phyloP scores from a whole-genome alignment of 805 yeast genomes.

The Wickerhamiella lipophila region DNA sequence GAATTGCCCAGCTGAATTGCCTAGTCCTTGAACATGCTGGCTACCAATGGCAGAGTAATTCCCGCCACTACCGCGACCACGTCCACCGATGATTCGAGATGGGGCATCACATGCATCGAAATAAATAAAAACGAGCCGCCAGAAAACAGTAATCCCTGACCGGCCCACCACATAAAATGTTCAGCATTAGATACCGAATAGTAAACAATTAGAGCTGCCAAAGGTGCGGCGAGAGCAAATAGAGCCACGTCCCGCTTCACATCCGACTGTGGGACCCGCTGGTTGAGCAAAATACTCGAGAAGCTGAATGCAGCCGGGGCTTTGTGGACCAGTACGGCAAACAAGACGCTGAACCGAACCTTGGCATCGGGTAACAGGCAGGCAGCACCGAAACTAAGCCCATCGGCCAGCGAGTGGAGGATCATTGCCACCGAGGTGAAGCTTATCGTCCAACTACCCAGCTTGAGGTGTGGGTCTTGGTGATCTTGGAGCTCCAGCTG shows the following conservation, averaged over 20 bases:
- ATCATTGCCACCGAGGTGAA: slow-evolving; percentile 45
- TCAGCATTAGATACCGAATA: slow-evolving; percentile 23
- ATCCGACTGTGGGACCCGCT: slow-evolving; percentile 26
- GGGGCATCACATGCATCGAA: slow-evolving; percentile 43
- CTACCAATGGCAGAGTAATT: slow-evolving; percentile 17
- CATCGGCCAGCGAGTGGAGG: slow-evolving; percentile 60
- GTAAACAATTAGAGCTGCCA: slow-evolving; percentile 44
- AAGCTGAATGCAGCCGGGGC: slow-evolving; percentile 65
- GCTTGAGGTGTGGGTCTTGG: background rate
- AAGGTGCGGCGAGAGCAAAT: slow-evolving; percentile 51
- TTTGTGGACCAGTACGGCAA: slow-evolving; percentile 57
- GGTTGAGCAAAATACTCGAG: slow-evolving; percentile 38
- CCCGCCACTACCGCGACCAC: slow-evolving; percentile 14
- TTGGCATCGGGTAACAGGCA: slow-evolving; percentile 31
- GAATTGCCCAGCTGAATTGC: too few relatives aligned
- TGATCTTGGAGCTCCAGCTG: slow-evolving; percentile 3
- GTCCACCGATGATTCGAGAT: background rate
- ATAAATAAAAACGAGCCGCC: slow-evolving; percentile 67
- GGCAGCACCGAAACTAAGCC: slow-evolving; percentile 57
- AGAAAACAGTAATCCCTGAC: slow-evolving; percentile 42
- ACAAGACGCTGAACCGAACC: slow-evolving; percentile 36
- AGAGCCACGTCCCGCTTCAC: slow-evolving; percentile 35
- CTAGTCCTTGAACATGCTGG: slow-evolving; percentile 15
- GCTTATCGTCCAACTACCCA: background rate
- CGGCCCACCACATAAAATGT: slow-evolving; percentile 31